Conservation (phyloP, 345 rosid genomes). For the Populus deltoides region DNA sequence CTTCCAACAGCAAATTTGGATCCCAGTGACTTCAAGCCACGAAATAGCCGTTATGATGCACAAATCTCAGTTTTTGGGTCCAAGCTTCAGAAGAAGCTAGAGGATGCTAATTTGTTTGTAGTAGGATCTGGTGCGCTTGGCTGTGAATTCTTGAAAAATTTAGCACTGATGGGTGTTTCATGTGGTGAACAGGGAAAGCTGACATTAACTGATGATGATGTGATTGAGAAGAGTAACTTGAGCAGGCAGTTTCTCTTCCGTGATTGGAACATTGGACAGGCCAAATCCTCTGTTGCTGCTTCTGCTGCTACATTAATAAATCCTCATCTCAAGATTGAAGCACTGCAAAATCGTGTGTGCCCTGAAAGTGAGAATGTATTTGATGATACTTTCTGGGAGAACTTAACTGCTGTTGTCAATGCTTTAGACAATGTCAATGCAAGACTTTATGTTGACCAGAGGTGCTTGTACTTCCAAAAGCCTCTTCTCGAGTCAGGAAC, state of each 20-base stretch:
- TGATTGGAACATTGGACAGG: constrained; percentile 99
- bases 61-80: constrained; percentile 98
- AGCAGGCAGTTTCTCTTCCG: constrained; percentile 98
- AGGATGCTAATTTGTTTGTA: constrained; percentile 74
- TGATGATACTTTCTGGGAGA: constrained; percentile 90
- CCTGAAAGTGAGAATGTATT: constrained; percentile 92
- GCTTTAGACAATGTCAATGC: constrained; percentile 97
- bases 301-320: constrained; percentile 83
- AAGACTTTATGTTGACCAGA: constrained; percentile 91
- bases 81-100: constrained; percentile 84
- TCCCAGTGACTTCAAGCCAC: constrained; percentile 62
- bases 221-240: constrained; percentile 97
- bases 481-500: constrained; percentile 99
- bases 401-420: constrained; percentile 72
- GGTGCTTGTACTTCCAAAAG: constrained; percentile 97
- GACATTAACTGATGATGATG: constrained; percentile 97
- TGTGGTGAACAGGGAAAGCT: constrained; percentile 79
- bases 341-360: constrained; percentile 94
- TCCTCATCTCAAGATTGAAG: constrained; percentile 68
- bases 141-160: constrained; percentile 91
- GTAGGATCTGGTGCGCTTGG: constrained; percentile 99
- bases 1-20: constrained; percentile 74
- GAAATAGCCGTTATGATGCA: constrained; percentile 88
- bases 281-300: constrained; percentile 97
- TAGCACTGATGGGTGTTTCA: constrained; percentile 94